phyloP scores from a whole-genome alignment of 2,329 filamentous ascomycete genomes.

The Fusarium clavum region DNA sequence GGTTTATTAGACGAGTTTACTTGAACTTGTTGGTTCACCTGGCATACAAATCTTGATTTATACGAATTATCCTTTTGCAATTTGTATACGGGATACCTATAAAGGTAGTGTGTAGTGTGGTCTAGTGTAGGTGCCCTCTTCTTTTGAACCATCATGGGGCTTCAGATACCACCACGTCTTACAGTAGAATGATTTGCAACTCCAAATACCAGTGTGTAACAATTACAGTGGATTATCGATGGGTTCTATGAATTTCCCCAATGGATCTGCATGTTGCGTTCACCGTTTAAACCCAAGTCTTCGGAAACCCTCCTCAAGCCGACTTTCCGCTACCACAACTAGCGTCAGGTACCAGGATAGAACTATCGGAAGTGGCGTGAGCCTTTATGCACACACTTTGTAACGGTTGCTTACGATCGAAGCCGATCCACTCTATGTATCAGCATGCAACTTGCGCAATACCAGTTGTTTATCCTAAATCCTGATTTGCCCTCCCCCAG shows the following conservation, averaged over 20 bases:
- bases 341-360: neutral
- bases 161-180: no score
- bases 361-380: neutral
- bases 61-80: fast-evolving
- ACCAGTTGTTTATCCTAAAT: neutral
- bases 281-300: no score
- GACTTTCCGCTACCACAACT: neutral
- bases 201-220: fast-evolving
- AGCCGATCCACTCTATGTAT: neutral
- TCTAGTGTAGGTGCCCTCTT: neutral
- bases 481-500: neutral
- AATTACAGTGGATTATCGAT: no score
- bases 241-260: no score
- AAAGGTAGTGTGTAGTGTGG: neutral
- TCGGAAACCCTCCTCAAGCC: no score
- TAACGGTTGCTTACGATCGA: neutral
- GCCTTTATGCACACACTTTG: neutral
- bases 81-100: neutral
- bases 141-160: no score
- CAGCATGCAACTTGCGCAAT: neutral
- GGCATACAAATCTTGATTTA: fast-evolving
- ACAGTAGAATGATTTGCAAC: no score
- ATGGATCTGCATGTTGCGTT: fast-evolving
- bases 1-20: neutral
- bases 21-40: neutral